Conservation (phyloP, 352 stramenopile species). For the Phytopythium kandeliae region DNA sequence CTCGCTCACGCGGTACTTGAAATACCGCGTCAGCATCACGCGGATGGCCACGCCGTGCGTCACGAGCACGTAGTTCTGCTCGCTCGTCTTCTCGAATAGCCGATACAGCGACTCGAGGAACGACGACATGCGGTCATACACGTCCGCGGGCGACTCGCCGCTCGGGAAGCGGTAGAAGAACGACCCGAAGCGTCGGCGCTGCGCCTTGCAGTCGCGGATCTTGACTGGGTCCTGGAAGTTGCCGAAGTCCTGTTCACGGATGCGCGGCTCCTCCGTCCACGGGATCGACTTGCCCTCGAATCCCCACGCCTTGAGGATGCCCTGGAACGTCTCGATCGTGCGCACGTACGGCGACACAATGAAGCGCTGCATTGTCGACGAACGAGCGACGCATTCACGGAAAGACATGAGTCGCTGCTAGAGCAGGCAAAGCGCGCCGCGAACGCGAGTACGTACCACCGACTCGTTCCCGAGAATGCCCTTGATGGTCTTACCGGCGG, state of each 20-base stretch:
- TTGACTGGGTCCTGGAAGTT: constrained; percentile 85
- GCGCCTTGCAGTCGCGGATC: constrained; percentile 76
- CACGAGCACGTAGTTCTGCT: constrained; percentile 84
- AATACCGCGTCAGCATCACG: constrained; percentile 86
- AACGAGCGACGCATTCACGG: no score
- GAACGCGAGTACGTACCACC: constrained; percentile 30
- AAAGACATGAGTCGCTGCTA: constrained; percentile 2
- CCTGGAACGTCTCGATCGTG: constrained; percentile 86
- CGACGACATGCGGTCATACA: constrained; percentile 85
- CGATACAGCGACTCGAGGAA: constrained; percentile 87
- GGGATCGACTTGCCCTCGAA: constrained; percentile 46
- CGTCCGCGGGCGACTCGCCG: constrained; percentile 81
- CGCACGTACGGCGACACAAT: constrained; percentile 83
- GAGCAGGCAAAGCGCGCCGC: background rate
- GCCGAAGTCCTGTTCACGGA: constrained; percentile 88
- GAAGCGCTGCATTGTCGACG: constrained; percentile 69
- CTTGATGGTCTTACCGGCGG: constrained; percentile 65
- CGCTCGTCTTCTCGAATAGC: constrained; percentile 71
- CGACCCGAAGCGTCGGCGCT: constrained; percentile 70
- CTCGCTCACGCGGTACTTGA: constrained; percentile 82
- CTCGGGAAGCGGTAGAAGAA: constrained; percentile 90
- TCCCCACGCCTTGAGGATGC: constrained; percentile 67
- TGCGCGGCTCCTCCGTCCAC: constrained; percentile 80
- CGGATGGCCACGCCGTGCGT: constrained; percentile 85
- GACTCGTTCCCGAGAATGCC: constrained; percentile 70